These are phyloP conservation scores for Verticillium albo-atrum DNA, from an alignment of 2,329 filamentous ascomycete genomes.

Conservation along the genomic window DNA sequence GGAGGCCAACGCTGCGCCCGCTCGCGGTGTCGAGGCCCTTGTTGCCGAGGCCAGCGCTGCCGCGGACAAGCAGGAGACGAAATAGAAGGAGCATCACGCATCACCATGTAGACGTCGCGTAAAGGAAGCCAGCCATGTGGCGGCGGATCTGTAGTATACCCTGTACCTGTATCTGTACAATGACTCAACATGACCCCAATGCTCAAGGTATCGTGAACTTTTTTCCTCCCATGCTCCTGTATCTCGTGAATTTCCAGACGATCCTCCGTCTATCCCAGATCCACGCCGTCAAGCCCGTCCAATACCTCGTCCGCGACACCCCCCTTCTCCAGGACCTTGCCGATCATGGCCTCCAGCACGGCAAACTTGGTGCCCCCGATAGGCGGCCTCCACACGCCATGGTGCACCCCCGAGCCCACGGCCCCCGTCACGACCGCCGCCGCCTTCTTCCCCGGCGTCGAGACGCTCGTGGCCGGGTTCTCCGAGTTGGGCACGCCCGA, in stretches of 20 bases:
- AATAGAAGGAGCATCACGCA: conserved; percentile 47
- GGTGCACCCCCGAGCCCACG: conserved; percentile 46
- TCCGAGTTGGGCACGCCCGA: conserved; percentile 63
- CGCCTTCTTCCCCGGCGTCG: conserved; percentile 29
- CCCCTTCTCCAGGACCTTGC: conserved; percentile 68
- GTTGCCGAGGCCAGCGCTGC: conserved; percentile 4
- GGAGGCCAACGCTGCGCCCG: conserved; percentile 22
- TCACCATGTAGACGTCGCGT: not conserved
- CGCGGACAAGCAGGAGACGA: conserved; percentile 12
- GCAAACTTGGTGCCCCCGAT: conserved; percentile 76
- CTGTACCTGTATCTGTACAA: conserved; percentile 9
- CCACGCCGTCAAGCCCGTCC: conserved; percentile 72
- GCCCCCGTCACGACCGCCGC: conserved; percentile 29
- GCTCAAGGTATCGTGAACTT: conserved; percentile 8
- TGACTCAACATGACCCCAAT: not conserved
- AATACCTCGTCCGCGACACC: conserved; percentile 86
- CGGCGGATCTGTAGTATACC: conserved; percentile 4
- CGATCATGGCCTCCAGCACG: conserved; percentile 69
- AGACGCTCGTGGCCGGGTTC: conserved; percentile 48
- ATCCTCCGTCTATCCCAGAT: conserved; percentile 46
- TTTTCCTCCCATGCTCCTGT: not conserved
- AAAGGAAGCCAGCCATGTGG: not conserved
- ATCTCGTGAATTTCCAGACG: conserved; percentile 1
- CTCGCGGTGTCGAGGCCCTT: conserved; percentile 7
- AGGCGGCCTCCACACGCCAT: conserved; percentile 82